phyloP scores from a whole-genome alignment of 352 stramenopile genomes.

The Phytophthora quininea region DNA sequence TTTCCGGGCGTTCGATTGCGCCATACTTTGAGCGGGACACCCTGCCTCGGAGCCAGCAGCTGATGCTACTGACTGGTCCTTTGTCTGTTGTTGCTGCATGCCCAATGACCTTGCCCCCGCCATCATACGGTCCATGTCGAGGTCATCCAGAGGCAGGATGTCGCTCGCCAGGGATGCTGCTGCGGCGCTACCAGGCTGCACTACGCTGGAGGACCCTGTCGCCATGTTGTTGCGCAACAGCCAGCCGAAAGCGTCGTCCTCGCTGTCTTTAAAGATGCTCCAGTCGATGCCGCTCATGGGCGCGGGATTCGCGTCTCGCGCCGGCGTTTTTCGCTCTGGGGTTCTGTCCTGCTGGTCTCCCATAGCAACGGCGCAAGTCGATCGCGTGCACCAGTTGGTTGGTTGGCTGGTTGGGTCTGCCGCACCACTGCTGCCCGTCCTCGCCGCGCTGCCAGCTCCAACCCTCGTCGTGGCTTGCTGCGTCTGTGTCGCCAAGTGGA shows the following conservation, averaged over 20 bases:
- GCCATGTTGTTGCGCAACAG: constrained; percentile 47
- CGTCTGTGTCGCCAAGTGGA: constrained; percentile 8
- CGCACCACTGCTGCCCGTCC: not conserved
- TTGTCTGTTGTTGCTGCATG: constrained; percentile 4
- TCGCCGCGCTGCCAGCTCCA: not conserved
- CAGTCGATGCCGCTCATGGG: constrained; percentile 65
- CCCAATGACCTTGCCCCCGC: constrained; percentile 6
- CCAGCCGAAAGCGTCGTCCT: constrained; percentile 67
- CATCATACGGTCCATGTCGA: constrained; percentile 41
- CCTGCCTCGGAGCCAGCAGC: not conserved
- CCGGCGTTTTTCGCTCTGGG: constrained; percentile 3
- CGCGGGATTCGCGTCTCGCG: constrained; percentile 13
- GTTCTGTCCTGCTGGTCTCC: constrained; percentile 20
- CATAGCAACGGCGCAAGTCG: constrained; percentile 9
- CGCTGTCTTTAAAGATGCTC: constrained; percentile 71
- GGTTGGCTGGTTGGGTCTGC: not conserved
- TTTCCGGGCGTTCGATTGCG: constrained; percentile 19
- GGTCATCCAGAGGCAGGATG: constrained; percentile 47
- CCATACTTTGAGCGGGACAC: not conserved
- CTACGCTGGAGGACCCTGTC: not conserved
- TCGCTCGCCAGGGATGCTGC: constrained; percentile 18
- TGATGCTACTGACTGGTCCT: not conserved
- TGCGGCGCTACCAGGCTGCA: not conserved
- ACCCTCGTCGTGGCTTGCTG: not conserved
- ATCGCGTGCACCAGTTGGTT: not conserved